Evolutionary conservation across 352 stramenopile genomes (phyloP).

Genomic region (Aphanomyces cochlioides): DNA sequence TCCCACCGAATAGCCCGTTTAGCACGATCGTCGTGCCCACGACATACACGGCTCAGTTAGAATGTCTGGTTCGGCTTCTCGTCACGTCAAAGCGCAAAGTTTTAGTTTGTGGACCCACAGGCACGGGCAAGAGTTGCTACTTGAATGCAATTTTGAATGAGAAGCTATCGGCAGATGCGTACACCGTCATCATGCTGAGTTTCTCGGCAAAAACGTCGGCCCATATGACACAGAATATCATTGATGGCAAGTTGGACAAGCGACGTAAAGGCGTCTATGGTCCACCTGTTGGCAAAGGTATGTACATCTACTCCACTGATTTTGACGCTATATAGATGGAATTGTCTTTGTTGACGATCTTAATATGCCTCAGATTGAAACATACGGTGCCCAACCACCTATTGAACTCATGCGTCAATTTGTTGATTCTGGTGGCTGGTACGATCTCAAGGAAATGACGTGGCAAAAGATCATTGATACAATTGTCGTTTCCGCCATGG

Average conservation of each 20-base stretch:
- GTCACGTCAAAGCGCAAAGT: conserved; percentile 78
- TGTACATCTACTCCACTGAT: background rate
- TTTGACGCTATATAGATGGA: conserved; percentile 1
- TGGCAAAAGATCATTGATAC: conserved; percentile 91
- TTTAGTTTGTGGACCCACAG: conserved; percentile 89
- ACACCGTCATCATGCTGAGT: conserved; percentile 84
- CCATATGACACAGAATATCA: conserved; percentile 94
- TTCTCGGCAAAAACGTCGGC: conserved; percentile 93
- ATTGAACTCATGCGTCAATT: conserved; percentile 91
- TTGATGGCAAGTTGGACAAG: conserved; percentile 94
- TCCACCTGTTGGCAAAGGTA: conserved; percentile 79
- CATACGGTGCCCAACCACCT: conserved; percentile 89
- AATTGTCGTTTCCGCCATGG: conserved; percentile 88
- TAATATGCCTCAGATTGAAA: conserved; percentile 95
- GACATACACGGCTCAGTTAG: conserved; percentile 89
- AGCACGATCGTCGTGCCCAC: conserved; percentile 93
- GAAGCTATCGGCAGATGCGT: conserved; percentile 70
- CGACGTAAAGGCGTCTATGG: conserved; percentile 89
- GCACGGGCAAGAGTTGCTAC: conserved; percentile 91
- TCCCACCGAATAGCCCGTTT: conserved; percentile 81
- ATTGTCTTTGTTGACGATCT: conserved; percentile 93
- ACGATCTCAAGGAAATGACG: conserved; percentile 92
- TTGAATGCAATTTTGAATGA: conserved; percentile 85
- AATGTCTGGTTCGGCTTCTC: conserved; percentile 83
- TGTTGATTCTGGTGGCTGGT: conserved; percentile 87